Conservation (phyloP, 2,329 filamentous ascomycete genomes). For the Chrysoporthe puriensis region DNA sequence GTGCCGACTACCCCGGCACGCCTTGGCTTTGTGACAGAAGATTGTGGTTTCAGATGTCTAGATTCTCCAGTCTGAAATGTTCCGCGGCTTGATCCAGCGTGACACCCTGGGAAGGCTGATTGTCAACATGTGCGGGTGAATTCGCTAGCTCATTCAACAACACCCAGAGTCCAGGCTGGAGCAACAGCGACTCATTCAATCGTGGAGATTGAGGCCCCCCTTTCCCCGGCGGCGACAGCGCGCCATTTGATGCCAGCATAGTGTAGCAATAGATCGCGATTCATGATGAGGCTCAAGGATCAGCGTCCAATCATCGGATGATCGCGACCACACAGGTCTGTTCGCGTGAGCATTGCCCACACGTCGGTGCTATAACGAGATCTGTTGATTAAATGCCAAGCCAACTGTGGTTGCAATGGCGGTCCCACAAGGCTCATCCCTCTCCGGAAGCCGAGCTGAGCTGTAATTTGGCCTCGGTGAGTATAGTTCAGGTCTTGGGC, state of each 20-base stretch:
- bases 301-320: conserved; percentile 4
- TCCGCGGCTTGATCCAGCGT: neutral
- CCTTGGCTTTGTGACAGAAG: conserved; percentile 15
- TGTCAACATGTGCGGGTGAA: neutral
- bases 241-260: neutral
- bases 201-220: neutral
- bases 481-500: neutral
- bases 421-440: conserved; percentile 5
- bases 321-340: conserved; percentile 4
- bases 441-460: neutral
- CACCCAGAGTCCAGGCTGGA: neutral
- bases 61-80: neutral
- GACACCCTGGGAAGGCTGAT: neutral
- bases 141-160: neutral
- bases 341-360: neutral
- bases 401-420: neutral
- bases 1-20: neutral
- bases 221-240: too few species aligned
- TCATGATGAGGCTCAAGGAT: conserved; percentile 18
- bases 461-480: neutral
- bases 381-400: neutral
- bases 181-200: neutral
- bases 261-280: neutral
- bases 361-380: neutral
- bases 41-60: conserved; percentile 24